Percentiles rank a stretch among this genome's conserved stretches.
phyloP scores from a whole-genome alignment of 2,329 filamentous ascomycete species.

The Sphaerulina musiva region DNA sequence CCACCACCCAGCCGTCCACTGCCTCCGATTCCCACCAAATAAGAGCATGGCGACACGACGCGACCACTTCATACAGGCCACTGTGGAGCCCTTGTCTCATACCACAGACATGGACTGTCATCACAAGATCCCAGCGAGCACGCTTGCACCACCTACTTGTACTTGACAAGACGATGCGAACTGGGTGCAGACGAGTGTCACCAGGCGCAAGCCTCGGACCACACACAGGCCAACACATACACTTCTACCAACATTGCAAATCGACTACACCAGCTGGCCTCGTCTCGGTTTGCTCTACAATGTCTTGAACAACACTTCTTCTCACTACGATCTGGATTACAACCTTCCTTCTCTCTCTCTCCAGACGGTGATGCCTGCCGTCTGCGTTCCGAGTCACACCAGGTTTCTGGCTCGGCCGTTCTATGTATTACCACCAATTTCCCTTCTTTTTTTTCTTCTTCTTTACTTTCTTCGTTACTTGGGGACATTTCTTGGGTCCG shows the following conservation, averaged over 20 bases:
- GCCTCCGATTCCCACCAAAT: slow-evolving; percentile 41
- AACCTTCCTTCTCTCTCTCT: neutral
- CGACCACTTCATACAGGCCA: neutral
- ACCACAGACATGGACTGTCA: neutral
- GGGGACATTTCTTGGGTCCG: slow-evolving; percentile 9
- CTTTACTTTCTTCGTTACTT: neutral
- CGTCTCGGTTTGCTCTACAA: neutral
- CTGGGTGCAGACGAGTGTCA: neutral
- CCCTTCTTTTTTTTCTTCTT: neutral
- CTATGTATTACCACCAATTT: neutral
- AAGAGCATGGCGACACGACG: slow-evolving; percentile 10
- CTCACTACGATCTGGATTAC: neutral
- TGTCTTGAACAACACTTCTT: neutral
- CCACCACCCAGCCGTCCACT: slow-evolving; percentile 45
- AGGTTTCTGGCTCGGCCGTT: neutral
- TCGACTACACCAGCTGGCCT: neutral
- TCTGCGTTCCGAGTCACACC: neutral
- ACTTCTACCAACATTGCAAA: neutral
- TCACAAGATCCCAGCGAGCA: neutral
- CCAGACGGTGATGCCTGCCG: neutral
- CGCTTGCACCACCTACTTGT: neutral
- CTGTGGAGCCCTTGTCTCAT: neutral
- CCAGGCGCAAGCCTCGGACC: neutral
- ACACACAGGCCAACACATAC: neutral
- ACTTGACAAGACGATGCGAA: neutral